These are phyloP conservation scores for Tephrocybe sp. DNA, from an alignment of 768 basidiomycete genomes.

Conservation along the genomic window DNA sequence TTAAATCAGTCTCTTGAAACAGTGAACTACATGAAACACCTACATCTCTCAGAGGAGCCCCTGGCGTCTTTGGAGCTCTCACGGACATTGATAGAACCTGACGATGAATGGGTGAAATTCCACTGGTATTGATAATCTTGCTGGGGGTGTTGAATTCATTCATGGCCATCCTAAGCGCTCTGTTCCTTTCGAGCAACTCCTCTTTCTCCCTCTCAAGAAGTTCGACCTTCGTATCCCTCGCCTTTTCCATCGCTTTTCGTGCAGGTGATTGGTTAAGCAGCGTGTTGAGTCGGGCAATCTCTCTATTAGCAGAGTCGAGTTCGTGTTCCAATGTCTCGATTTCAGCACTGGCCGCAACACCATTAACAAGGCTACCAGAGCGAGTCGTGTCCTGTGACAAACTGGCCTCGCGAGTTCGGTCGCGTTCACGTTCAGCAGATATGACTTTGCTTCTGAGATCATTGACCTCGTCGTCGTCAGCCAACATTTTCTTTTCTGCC, in stretches of 20 bases:
- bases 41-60: slow-evolving; percentile 77
- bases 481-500: slow-evolving; percentile 67
- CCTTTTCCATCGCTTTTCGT: slow-evolving; percentile 74
- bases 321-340: slow-evolving; percentile 71
- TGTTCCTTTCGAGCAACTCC: slow-evolving; percentile 72
- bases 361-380: slow-evolving; percentile 24
- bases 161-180: slow-evolving; percentile 51
- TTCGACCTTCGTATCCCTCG: slow-evolving; percentile 74
- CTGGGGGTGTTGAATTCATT: slow-evolving; percentile 58
- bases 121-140: slow-evolving; percentile 52
- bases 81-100: slow-evolving; percentile 70
- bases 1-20: neutral
- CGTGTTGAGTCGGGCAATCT: slow-evolving; percentile 70
- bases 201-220: slow-evolving; percentile 76
- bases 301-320: slow-evolving; percentile 73
- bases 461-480: slow-evolving; percentile 55
- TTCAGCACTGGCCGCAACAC: slow-evolving; percentile 50
- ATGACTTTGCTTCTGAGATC: slow-evolving; percentile 51
- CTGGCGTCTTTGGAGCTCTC: slow-evolving; percentile 74
- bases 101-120: slow-evolving; percentile 77
- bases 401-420: slow-evolving; percentile 40
- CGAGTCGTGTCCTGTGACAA: slow-evolving; percentile 24
- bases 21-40: slow-evolving; percentile 29
- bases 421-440: slow-evolving; percentile 58
- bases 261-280: slow-evolving; percentile 72